Percentiles rank a stretch among this genome's conserved stretches.
Conservation (phyloP, 176 grass and related monocot species). For the Cenchrus americanus region DNA sequence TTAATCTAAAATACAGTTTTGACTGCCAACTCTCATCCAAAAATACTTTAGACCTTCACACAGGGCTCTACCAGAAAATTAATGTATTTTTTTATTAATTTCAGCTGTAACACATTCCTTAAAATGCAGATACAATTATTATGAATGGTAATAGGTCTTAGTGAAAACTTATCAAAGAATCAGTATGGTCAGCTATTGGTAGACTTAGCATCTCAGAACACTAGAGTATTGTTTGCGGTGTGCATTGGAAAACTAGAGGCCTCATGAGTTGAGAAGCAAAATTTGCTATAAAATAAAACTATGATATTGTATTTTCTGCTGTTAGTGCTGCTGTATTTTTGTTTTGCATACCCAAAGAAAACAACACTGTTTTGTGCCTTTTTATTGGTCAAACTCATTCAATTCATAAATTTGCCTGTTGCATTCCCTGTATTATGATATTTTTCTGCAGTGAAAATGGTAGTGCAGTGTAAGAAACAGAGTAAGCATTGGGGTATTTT, state of each 20-base stretch:
- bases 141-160: not conserved
- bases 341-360: not conserved
- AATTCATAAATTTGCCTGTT: not conserved
- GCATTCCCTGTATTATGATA: not conserved
- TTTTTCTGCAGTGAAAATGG: too few relatives aligned
- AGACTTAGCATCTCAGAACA: not conserved
- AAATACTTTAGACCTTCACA: not conserved
- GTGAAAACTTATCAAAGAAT: not conserved
- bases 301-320: not conserved
- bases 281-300: not conserved
- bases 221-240: not conserved
- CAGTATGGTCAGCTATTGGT: too few relatives aligned
- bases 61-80: not conserved
- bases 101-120: not conserved
- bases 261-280: not conserved
- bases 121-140: not conserved
- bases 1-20: not conserved
- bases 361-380: not conserved
- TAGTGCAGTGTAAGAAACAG: too few relatives aligned
- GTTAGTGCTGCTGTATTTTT: not conserved
- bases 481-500: too few relatives aligned
- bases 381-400: not conserved
- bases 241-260: not conserved
- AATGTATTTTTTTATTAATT: not conserved
- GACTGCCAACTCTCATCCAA: slow-evolving; percentile 1